Conservation (phyloP, 768 basidiomycete species). For the Termitomyces sp. region DNA sequence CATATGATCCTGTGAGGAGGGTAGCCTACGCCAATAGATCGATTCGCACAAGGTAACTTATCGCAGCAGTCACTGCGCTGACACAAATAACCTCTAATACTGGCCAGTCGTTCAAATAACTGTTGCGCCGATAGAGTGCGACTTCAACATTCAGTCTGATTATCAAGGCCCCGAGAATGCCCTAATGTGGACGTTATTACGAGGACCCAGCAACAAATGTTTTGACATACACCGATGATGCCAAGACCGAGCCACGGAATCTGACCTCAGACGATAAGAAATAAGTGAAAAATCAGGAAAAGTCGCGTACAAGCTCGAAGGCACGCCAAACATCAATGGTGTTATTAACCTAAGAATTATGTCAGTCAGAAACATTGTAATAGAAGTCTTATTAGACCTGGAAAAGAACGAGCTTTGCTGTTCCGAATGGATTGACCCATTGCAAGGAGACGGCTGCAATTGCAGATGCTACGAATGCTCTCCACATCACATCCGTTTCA, state of each 20-base stretch:
- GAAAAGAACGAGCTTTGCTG: slow-evolving; percentile 77
- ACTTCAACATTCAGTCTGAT: slow-evolving; percentile 62
- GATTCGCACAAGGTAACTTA: slow-evolving; percentile 55
- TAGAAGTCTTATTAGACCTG: slow-evolving; percentile 34
- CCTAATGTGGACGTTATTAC: slow-evolving; percentile 31
- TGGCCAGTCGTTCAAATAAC: slow-evolving; percentile 52
- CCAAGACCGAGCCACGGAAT: slow-evolving; percentile 66
- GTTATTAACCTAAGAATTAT: slow-evolving; percentile 42
- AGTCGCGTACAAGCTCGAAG: slow-evolving; percentile 54
- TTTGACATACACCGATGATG: slow-evolving; percentile 47
- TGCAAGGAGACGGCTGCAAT: slow-evolving; percentile 83
- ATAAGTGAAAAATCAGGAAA: neutral
- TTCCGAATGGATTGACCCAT: slow-evolving; percentile 82
- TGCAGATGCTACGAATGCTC: slow-evolving; percentile 85
- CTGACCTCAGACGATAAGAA: slow-evolving; percentile 24
- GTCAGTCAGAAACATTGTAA: neutral
- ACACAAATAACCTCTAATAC: slow-evolving; percentile 58
- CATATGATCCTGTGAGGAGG: neutral
- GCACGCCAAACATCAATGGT: slow-evolving; percentile 59
- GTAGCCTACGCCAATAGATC: neutral
- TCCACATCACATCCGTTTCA: slow-evolving; percentile 76
- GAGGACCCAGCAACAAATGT: neutral
- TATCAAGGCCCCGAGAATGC: slow-evolving; percentile 56
- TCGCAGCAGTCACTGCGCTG: slow-evolving; percentile 62
- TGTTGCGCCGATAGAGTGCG: slow-evolving; percentile 56